Conservation (phyloP, 257 asterid genomes). For the Solanum chiquidenum region DNA sequence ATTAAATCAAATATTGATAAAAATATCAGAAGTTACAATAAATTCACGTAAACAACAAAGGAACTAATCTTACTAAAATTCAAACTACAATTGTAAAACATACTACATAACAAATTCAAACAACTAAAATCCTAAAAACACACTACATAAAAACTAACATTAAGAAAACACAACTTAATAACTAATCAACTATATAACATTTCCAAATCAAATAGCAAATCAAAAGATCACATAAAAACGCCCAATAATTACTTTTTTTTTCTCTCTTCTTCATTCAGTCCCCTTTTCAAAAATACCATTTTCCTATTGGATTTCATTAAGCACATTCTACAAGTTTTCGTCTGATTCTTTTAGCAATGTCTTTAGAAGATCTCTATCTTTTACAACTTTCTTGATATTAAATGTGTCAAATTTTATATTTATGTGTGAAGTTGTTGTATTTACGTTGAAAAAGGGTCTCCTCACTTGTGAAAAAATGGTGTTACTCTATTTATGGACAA, state of each 20-base stretch:
- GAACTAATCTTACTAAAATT: too few relatives aligned
- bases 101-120: background rate
- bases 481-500: background rate
- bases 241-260: too few relatives aligned
- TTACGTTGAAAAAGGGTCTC: background rate
- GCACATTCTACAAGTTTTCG: background rate
- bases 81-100: background rate
- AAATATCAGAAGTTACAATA: too few relatives aligned
- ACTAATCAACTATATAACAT: background rate
- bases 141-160: background rate
- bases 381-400: background rate
- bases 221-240: background rate
- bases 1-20: too few relatives aligned
- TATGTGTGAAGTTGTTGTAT: background rate
- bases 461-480: background rate
- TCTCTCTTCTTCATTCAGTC: background rate
- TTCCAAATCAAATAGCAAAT: background rate
- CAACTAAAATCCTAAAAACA: background rate
- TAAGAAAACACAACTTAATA: too few relatives aligned
- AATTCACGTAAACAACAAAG: too few relatives aligned
- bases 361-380: background rate
- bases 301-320: background rate
- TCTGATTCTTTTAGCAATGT: background rate
- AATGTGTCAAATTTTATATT: background rate
- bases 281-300: background rate